Conservation (phyloP, 1,284 basidiomycete species). For the Ustanciosporium gigantosporum region DNA sequence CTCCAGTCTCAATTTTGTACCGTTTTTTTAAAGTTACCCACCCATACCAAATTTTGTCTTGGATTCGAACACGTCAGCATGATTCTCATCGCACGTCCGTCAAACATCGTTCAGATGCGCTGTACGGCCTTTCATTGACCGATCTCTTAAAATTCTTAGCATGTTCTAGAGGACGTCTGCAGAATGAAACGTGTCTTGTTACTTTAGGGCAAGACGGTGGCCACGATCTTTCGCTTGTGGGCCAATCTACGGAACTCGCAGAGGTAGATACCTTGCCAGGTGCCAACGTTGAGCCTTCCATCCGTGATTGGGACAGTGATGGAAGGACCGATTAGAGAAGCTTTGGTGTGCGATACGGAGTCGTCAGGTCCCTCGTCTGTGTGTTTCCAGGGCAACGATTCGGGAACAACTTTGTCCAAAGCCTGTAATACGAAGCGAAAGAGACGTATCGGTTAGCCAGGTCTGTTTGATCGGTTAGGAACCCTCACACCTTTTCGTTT, state of each 20-base stretch:
- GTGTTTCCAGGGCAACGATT: constrained; percentile 81
- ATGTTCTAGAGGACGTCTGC: too few species aligned
- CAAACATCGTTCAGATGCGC: too few species aligned
- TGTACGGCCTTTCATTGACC: too few species aligned
- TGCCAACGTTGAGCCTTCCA: constrained; percentile 79
- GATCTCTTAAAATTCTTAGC: too few species aligned
- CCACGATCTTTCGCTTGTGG: constrained; percentile 73
- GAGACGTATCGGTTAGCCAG: neutral
- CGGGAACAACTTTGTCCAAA: constrained; percentile 78
- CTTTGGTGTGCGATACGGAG: constrained; percentile 78
- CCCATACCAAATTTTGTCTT: too few species aligned
- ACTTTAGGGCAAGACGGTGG: constrained; percentile 70
- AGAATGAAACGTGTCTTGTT: too few species aligned
- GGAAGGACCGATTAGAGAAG: constrained; percentile 77
- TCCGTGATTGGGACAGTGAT: constrained; percentile 83
- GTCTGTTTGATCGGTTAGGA: too few species aligned
- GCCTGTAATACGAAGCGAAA: constrained; percentile 49
- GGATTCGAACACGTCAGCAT: too few species aligned
- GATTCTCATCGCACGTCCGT: too few species aligned
- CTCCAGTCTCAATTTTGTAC: too few species aligned
- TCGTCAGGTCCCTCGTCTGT: constrained; percentile 72
- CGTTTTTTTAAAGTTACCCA: too few species aligned
- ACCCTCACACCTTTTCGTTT: too few species aligned
- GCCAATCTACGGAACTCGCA: constrained; percentile 75
- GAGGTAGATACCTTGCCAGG: constrained; percentile 84